These are phyloP conservation scores for Lomentospora prolificans DNA, from an alignment of 2,329 filamentous ascomycete species.

Conservation along the genomic window DNA sequence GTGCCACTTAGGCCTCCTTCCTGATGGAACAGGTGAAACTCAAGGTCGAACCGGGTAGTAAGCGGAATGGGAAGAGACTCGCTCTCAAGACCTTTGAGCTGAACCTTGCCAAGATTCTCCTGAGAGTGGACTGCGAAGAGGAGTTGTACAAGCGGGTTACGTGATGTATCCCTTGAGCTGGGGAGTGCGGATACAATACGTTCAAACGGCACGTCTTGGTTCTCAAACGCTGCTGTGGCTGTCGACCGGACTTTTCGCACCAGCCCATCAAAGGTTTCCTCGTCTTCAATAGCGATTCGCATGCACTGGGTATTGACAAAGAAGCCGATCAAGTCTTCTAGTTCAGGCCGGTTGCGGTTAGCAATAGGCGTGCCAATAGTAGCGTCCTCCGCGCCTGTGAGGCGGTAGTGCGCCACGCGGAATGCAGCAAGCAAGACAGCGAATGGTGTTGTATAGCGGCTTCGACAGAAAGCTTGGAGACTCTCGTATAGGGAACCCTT, in stretches of 20 bases:
- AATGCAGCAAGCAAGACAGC: slow-evolving; percentile 17
- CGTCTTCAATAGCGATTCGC: slow-evolving; percentile 12
- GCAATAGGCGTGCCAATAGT: slow-evolving; percentile 14
- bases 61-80: neutral
- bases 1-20: neutral
- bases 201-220: slow-evolving; percentile 18
- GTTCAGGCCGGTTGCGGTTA: slow-evolving; percentile 5
- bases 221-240: slow-evolving; percentile 10
- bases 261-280: slow-evolving; percentile 12
- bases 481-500: slow-evolving; percentile 6
- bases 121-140: slow-evolving; percentile 16
- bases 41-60: neutral
- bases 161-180: slow-evolving; percentile 8
- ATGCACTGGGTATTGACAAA: slow-evolving; percentile 13
- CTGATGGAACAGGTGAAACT: neutral
- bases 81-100: neutral
- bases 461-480: slow-evolving; percentile 9
- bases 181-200: slow-evolving; percentile 12
- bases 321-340: slow-evolving; percentile 8
- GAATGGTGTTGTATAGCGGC: slow-evolving; percentile 1
- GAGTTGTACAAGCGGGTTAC: slow-evolving; percentile 13
- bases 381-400: slow-evolving; percentile 16
- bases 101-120: slow-evolving; percentile 8
- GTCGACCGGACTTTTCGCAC: slow-evolving; percentile 13
- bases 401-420: slow-evolving; percentile 17